phyloP scores from a whole-genome alignment of 768 basidiomycete species.

The Leucocoprinus birnbaumii region DNA sequence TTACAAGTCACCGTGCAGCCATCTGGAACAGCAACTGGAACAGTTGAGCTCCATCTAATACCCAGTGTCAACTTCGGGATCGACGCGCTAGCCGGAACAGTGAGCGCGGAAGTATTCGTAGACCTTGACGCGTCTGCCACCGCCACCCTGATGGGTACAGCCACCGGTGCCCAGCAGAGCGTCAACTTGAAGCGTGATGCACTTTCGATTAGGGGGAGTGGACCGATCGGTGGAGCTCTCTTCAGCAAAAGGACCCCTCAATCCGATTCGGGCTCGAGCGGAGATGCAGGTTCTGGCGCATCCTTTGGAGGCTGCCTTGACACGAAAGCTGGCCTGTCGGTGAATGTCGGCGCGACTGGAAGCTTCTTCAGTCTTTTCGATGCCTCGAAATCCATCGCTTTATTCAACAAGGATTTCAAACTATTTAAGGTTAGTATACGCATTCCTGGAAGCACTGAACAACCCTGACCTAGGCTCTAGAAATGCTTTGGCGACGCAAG shows the following conservation, averaged over 20 bases:
- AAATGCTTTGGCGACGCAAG: slow-evolving; percentile 15
- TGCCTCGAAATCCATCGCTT: slow-evolving; percentile 22
- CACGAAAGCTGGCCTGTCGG: slow-evolving; percentile 29
- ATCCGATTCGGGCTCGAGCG: neutral
- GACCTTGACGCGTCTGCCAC: slow-evolving; percentile 36
- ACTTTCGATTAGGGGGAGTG: neutral
- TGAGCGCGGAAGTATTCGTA: slow-evolving; percentile 37
- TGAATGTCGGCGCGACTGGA: slow-evolving; percentile 37
- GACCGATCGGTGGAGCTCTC: neutral
- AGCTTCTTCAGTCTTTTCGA: slow-evolving; percentile 40
- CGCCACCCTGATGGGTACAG: slow-evolving; percentile 25
- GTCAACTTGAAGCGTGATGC: neutral
- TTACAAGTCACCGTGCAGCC: slow-evolving; percentile 39
- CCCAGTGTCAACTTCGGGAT: slow-evolving; percentile 46
- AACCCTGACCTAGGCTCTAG: too few species aligned
- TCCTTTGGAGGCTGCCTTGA: slow-evolving; percentile 33
- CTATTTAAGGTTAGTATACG: slow-evolving; percentile 31
- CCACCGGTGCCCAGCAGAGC: slow-evolving; percentile 5
- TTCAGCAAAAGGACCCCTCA: neutral
- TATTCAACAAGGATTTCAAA: slow-evolving; percentile 35
- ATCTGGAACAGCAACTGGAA: slow-evolving; percentile 36
- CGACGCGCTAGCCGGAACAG: slow-evolving; percentile 32
- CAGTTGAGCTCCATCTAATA: slow-evolving; percentile 44
- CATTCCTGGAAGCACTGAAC: neutral
- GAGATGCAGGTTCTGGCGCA: too few species aligned